Evolutionary conservation across 2,329 filamentous ascomycete genomes (phyloP).

Genomic region (Chaetomium strumarium): DNA sequence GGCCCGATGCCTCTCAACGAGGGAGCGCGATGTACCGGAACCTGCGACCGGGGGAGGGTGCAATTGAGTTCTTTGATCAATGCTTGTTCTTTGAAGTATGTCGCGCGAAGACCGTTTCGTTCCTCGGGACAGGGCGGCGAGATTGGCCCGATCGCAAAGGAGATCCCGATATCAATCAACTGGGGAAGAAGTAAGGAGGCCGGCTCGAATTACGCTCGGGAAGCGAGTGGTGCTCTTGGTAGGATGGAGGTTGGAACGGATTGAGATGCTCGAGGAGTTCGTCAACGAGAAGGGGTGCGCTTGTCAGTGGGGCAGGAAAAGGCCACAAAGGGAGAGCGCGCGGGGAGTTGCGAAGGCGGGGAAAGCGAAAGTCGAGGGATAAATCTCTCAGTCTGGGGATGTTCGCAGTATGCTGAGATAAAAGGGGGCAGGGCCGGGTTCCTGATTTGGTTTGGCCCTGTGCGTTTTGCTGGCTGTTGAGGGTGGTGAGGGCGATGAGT

Average conservation of each 20-base stretch:
- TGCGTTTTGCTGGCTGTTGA: constrained; percentile 1
- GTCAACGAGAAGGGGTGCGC: constrained; percentile 1
- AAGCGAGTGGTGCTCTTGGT: too few species aligned
- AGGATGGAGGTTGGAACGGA: too few species aligned
- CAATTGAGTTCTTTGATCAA: not conserved
- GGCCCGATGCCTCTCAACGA: constrained; percentile 19
- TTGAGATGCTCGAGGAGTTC: not conserved
- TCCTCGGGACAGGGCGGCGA: not conserved
- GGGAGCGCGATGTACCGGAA: not conserved
- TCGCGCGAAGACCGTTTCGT: not conserved
- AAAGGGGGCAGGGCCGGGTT: constrained; percentile 1
- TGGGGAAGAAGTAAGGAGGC: too few species aligned
- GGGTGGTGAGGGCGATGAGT: constrained; percentile 4
- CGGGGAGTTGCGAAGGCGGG: not conserved
- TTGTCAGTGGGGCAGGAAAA: constrained; percentile 8
- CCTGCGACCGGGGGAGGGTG: not conserved
- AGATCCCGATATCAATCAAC: too few species aligned
- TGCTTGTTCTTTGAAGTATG: not conserved
- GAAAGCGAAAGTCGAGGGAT: not conserved
- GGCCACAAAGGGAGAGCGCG: constrained; percentile 7
- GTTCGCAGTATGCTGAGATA: constrained; percentile 1
- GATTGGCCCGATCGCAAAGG: not conserved
- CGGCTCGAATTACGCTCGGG: too few species aligned
- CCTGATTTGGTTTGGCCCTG: constrained; percentile 11
- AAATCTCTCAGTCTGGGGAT: constrained; percentile 1